These are phyloP conservation scores for Globisporangium acanthophoron DNA, from an alignment of 352 stramenopile species.

Conservation along the genomic window DNA sequence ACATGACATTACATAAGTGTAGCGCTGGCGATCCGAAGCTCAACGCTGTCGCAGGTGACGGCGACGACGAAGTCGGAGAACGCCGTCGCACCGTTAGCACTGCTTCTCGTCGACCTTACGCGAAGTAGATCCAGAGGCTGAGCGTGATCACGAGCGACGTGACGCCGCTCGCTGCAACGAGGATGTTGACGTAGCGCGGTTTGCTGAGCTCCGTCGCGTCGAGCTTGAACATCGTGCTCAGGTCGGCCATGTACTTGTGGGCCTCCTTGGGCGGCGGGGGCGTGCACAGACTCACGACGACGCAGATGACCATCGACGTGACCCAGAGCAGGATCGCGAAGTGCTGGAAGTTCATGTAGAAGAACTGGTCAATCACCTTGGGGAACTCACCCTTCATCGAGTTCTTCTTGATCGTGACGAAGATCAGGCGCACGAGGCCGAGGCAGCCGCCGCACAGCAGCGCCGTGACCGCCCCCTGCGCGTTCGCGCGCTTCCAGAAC, in stretches of 20 bases:
- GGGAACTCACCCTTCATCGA: slow-evolving; percentile 35
- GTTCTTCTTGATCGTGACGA: slow-evolving; percentile 48
- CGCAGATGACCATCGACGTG: slow-evolving; percentile 36
- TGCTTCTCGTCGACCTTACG: slow-evolving; percentile 6
- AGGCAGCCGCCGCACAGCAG: slow-evolving; percentile 45
- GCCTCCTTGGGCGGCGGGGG: slow-evolving; percentile 29
- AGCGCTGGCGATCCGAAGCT: background rate
- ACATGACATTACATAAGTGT: slow-evolving; percentile 4
- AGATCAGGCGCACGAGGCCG: slow-evolving; percentile 44
- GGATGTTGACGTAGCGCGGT: slow-evolving; percentile 38
- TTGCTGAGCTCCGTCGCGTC: slow-evolving; percentile 44
- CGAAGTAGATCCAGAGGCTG: slow-evolving; percentile 51
- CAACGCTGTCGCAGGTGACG: too few relatives aligned
- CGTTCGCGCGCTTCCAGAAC: slow-evolving; percentile 43
- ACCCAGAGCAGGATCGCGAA: slow-evolving; percentile 56
- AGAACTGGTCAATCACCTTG: slow-evolving; percentile 39
- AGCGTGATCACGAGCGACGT: slow-evolving; percentile 39
- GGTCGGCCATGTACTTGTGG: slow-evolving; percentile 48
- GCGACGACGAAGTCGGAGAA: background rate
- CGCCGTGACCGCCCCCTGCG: slow-evolving; percentile 38
- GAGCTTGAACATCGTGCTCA: slow-evolving; percentile 44
- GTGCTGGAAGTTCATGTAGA: slow-evolving; percentile 73
- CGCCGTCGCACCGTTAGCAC: too few relatives aligned
- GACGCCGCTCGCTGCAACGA: slow-evolving; percentile 36
- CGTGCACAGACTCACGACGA: slow-evolving; percentile 46